Base-by-base conservation (phyloP, 306 rosid species). In the Pyrus communis region DNA sequence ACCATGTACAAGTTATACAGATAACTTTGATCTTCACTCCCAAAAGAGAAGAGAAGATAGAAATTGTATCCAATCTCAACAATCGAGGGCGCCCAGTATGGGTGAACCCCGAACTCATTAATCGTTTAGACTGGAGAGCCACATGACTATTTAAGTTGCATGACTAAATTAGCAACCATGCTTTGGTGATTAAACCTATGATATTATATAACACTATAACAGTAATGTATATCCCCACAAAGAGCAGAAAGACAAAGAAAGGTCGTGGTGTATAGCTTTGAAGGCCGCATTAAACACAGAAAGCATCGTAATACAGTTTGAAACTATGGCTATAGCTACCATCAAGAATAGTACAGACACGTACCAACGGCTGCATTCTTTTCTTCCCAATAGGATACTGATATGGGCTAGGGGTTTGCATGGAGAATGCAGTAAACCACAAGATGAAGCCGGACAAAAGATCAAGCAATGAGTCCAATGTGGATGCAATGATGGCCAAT, bases 381-480 rank as follows among this genome's bases (percentile, higher is more conserved):
- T 82, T 91, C 90, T 96, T 96, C 75, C 99, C 99, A 28, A 96
- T 96, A 62, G 99, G 98, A 71, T 96, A 96, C 82, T 89, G 98
- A 85, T 96, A 96, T 9, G 99, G 99, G 71, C 80, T 96, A 58
- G 96, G 99, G 31, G 97, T 96, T 86, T 96, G 96, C 98, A 96
- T 96, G 75, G 99, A 92, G 86, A 96, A 92, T 60, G 98, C 96
- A 87, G 99, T 96, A 86, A 93, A 96, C 99, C 99, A 96, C 78
- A 96, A 86, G 80, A 96, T 96, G 82, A 93, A 96, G 38, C 99
- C 98, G 58, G 98, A 96, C 80, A 96, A 90, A 81, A 96, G 96
- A 83, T 96, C 99, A 45, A 96, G 96, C 80, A 96, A 96, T 4
- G 99, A 96, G 84, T 96, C 99, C 82, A 96, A 80, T 22, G 99